Percentiles rank a stretch among this genome's conserved stretches.
Conservation (phyloP, 169 alveolate genomes). For the Haemoproteus tartakovskyi region DNA sequence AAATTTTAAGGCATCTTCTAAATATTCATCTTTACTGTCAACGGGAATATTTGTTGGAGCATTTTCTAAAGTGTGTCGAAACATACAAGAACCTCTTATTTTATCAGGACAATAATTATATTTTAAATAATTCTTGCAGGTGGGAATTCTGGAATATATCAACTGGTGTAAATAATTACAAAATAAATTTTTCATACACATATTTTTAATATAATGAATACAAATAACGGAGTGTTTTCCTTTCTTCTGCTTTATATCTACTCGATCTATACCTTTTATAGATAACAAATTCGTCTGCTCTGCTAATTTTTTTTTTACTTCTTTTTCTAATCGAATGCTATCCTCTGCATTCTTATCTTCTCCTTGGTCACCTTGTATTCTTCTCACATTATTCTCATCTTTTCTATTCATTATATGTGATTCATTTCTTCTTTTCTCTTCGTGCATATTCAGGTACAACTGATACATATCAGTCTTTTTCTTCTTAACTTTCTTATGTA, state of each 20-base stretch:
- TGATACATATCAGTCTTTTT: too few species aligned
- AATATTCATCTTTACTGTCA: constrained; percentile 20
- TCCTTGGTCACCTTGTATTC: not conserved
- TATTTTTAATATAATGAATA: constrained; percentile 90
- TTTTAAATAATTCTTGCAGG: constrained; percentile 82
- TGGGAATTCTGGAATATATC: constrained; percentile 86
- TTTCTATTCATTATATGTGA: not conserved
- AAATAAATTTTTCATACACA: constrained; percentile 91
- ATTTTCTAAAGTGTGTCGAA: constrained; percentile 65
- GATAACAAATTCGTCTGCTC: constrained; percentile 75
- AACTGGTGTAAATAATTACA: constrained; percentile 90
- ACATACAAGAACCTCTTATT: constrained; percentile 80
- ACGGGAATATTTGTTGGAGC: not conserved
- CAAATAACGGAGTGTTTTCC: constrained; percentile 90
- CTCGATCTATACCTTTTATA: constrained; percentile 78
- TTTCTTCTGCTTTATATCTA: constrained; percentile 75
- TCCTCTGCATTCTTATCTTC: constrained; percentile 15
- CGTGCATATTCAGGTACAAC: constrained; percentile 29
- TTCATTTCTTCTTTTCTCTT: constrained; percentile 1
- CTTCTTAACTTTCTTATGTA: too few species aligned
- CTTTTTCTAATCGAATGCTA: constrained; percentile 66
- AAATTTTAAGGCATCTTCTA: constrained; percentile 49
- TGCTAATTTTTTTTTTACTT: constrained; percentile 69
- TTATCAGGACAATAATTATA: constrained; percentile 84
- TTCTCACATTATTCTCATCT: not conserved